Evolutionary conservation across 2,329 filamentous ascomycete genomes (phyloP), one percentile per base, ranked within the genome.

Genomic region (Graphilbum sp.): DNA sequence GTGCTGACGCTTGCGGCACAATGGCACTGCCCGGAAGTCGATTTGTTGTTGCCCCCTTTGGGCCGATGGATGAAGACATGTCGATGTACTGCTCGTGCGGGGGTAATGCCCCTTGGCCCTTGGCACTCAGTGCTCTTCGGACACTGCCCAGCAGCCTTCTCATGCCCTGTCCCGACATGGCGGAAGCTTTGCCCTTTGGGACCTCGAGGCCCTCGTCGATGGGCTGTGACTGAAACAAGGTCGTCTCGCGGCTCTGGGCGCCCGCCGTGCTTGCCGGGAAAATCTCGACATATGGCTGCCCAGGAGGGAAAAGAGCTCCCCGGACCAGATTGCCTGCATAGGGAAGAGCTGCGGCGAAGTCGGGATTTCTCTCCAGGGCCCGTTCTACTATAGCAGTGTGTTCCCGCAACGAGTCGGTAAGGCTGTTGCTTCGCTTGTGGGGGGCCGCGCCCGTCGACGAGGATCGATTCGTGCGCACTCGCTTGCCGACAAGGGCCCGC

Each of bases 71-170:
- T n/a, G n/a, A n/a, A n/a, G n/a, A n/a, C n/a, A n/a, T n/a, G n/a
- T n/a, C 3, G 62, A 59, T 25, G 72, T 60, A 38, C 62, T 62
- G 42, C 65, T 59, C 60, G n/a, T 29, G 27, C 11, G 66, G 62
- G 0, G 13, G 62, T 59, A 12, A 59, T 24, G 21, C 43, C 5
- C 54, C 57, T 42, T 63, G 66, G 1, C 60, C 63, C 38, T 58
- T 60, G 13, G 67, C 83, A 52, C 84, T 84, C 35, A 95, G 57
- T 6, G 79, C 87, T 45, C 85, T 75, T 16, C 86, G 79, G 29
- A 96, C 82, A 44, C 82, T 88, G 7, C 86, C 82, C 36, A 98
- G 68, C 0, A 96, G 69, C 48, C 77, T 90, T 55, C 79, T 87
- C 67, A 95, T 83, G 3, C 82, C 84, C 24, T 80, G 79, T 34